Conservation (phyloP, 495 filamentous ascomycete species). For the Aspergillus taichungensis region DNA sequence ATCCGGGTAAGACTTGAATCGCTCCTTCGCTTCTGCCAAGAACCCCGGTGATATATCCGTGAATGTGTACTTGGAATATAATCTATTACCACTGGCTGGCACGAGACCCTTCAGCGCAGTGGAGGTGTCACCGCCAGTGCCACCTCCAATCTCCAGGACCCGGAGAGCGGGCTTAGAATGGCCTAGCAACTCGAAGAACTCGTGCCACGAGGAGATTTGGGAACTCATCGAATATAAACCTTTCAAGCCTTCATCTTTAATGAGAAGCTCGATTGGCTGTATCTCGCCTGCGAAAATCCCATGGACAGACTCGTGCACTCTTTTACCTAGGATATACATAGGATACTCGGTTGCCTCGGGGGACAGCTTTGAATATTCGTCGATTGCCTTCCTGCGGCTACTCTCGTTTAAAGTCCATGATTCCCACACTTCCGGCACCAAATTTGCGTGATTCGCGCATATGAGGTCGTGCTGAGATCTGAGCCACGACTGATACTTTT, state of each 20-base stretch:
- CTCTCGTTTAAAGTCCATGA: not conserved
- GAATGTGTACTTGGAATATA: conserved; percentile 15
- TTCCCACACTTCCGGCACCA: not conserved
- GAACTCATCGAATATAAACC: conserved; percentile 13
- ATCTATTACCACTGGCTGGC: conserved; percentile 8
- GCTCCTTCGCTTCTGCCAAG: conserved; percentile 35
- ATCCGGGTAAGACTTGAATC: conserved; percentile 23
- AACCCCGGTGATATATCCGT: conserved; percentile 35
- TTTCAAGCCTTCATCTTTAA: conserved; percentile 13
- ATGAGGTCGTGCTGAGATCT: not conserved
- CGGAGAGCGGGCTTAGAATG: conserved; percentile 28
- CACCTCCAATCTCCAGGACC: conserved; percentile 37
- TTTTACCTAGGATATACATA: too few relatives aligned
- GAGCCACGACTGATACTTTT: not conserved
- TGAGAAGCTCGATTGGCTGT: conserved; percentile 17
- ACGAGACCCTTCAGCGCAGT: conserved; percentile 12
- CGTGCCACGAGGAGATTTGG: conserved; percentile 2
- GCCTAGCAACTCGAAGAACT: conserved; percentile 14
- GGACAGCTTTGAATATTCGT: not conserved
- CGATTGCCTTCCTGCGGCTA: not conserved
- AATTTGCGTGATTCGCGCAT: not conserved
- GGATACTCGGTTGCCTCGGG: too few relatives aligned
- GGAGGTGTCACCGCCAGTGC: conserved; percentile 24
- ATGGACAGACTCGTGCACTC: too few relatives aligned
- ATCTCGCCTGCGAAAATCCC: too few relatives aligned